These are phyloP conservation scores for Tanacetum coccineum DNA, from an alignment of 129 eudicot genomes.

Conservation along the genomic window DNA sequence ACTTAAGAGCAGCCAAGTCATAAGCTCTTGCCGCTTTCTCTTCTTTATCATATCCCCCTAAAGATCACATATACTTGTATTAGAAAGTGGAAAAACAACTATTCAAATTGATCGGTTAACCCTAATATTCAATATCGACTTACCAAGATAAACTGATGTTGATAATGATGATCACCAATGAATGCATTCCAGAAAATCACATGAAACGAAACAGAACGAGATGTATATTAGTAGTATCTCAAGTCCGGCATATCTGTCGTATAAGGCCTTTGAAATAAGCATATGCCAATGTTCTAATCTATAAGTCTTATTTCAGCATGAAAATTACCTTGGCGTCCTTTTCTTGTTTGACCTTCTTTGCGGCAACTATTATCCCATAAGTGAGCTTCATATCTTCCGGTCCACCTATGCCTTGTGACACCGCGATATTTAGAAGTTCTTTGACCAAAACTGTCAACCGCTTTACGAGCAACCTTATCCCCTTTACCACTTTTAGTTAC, in stretches of 20 bases:
- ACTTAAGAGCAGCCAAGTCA: constrained; percentile 92
- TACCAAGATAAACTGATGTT: constrained; percentile 71
- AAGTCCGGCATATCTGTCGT: too few relatives aligned
- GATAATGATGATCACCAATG: background rate
- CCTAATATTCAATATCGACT: constrained; percentile 15
- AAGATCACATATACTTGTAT: background rate
- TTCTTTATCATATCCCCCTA: constrained; percentile 97
- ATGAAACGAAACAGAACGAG: constrained; percentile 14
- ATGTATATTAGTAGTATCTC: too few relatives aligned
- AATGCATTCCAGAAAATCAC: constrained; percentile 18
- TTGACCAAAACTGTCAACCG: constrained; percentile 70
- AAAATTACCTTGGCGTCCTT: constrained; percentile 87
- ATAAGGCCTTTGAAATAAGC: background rate
- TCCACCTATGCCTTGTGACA: constrained; percentile 92
- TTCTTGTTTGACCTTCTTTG: constrained; percentile 90
- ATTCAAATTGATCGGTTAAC: background rate
- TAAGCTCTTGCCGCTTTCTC: constrained; percentile 96
- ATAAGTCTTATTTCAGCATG: too few relatives aligned
- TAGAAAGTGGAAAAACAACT: too few relatives aligned
- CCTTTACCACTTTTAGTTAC: constrained; percentile 31
- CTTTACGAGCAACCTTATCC: too few relatives aligned
- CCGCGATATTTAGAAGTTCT: constrained; percentile 92
- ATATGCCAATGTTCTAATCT: too few relatives aligned
- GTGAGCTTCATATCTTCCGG: constrained; percentile 96
- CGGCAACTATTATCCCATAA: constrained; percentile 89